Evolutionary conservation across 2,329 filamentous ascomycete species (phyloP), one percentile per base, ranked within the genome.

Genomic region (Lachnellula cervina): DNA sequence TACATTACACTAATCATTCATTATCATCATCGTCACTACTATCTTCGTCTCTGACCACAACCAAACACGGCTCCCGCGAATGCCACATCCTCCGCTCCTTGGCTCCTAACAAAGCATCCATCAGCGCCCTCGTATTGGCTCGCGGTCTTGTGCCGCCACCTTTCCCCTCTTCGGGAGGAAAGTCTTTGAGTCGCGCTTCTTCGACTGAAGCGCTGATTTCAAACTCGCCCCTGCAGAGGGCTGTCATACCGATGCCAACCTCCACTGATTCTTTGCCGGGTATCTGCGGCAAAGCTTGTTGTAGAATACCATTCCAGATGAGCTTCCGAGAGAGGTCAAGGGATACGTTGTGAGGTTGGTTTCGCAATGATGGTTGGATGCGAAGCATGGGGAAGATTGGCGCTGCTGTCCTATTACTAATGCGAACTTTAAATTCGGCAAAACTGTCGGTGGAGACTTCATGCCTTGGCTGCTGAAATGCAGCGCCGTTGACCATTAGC

Each of bases 301-400:
- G 92, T 55, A 96, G 72, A 32, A 88, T 85, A 1, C 92, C 92
- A 61, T 90, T 93, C 86, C 90, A 94, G 1, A 86, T 86, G 52
- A 96, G 80, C 60, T 90, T 89, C 66, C 89, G 86, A 43, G 88
- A 88, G 54, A 93, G 82, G 69, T 96, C 92, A 16, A 96, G 80
- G 2, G 89, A 88, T 14, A 89, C 77, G 58, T 83, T 84, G 9
- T 67, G 62, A 1, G 59, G 51, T 16, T 92, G 83, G 66, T 91
- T 82, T 45, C 88, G 82, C 16, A 96, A 79, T 50, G 85, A 82
- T 0, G 92, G 91, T 70, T 92, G 82, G 14, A 96, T 74, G 38
- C 92, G 81, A 43, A 96, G 75, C 0, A 95, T 76, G 0, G 89
- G 86, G 45, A 83, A 79, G 35, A 96, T 83, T 0, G 87, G 80